Percentiles rank a stretch among this genome's conserved stretches.
phyloP scores from a whole-genome alignment of 495 filamentous ascomycete species.

The Penicillium crystallinum region DNA sequence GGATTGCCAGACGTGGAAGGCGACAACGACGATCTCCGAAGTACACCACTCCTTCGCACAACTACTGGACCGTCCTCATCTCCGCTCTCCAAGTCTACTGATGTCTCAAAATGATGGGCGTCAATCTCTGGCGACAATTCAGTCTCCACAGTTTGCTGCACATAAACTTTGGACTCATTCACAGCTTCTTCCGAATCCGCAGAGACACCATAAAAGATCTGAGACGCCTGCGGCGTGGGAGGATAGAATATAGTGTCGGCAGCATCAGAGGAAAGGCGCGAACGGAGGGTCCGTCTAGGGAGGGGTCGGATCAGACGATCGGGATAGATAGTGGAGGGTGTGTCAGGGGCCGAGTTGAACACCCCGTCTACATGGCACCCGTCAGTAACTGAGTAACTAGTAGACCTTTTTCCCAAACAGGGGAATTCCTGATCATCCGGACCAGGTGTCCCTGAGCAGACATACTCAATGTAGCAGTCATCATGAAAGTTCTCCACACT shows the following conservation, averaged over 20 bases:
- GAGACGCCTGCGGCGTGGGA: constrained; percentile 57
- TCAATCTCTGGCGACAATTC: constrained; percentile 48
- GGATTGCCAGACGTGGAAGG: constrained; percentile 15
- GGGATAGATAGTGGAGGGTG: constrained; percentile 69
- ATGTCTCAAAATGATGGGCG: constrained; percentile 35
- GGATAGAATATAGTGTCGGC: constrained; percentile 80
- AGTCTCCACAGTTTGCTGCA: constrained; percentile 38
- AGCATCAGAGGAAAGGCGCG: constrained; percentile 76
- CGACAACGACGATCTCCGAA: constrained; percentile 38
- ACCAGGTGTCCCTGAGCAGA: constrained; percentile 27
- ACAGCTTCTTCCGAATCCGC: constrained; percentile 36
- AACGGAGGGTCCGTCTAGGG: constrained; percentile 79
- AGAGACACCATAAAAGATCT: constrained; percentile 74
- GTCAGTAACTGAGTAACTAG: constrained; percentile 41
- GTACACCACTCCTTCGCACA: constrained; percentile 42
- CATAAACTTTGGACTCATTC: constrained; percentile 42
- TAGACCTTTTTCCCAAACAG: constrained; percentile 15
- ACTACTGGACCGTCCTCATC: constrained; percentile 44
- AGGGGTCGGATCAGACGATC: constrained; percentile 91
- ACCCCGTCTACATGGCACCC: constrained; percentile 42
- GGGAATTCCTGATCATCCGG: constrained; percentile 10
- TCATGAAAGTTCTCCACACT: constrained; percentile 34
- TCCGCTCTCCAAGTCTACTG: constrained; percentile 40
- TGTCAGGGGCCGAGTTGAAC: constrained; percentile 61
- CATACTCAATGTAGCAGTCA: constrained; percentile 49